Evolutionary conservation across 177 flowering plant genomes (phyloP), one percentile per base, ranked within the genome.

Genomic region (Vitis hybrid): DNA sequence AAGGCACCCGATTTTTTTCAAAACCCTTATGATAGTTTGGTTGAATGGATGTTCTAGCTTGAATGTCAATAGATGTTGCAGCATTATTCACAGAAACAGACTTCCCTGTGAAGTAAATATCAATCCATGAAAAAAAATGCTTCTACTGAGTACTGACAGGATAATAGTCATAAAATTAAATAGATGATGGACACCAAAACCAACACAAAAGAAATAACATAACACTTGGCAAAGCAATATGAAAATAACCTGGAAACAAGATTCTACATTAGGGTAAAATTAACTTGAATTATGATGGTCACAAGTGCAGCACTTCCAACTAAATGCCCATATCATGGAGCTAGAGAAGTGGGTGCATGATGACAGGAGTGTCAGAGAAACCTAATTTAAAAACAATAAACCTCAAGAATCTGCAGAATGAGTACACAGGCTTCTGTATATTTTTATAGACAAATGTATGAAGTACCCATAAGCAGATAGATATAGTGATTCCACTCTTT

Each of bases 61-160:
- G 82, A 52, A 51, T n/a, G 57, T 59, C 73, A 72, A 61, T 61
- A 58, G 78, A 67, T 55, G 75, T 70, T 47, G 76, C 66, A 71
- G 60, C 65, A 59, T 61, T 65, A 74, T 71, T 71, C 15, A 59
- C 66, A 65, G 75, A 66, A 57, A 64, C 63, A 64, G 13, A 59
- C 58, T 77, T 79, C 53, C 76, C 89, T 86, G 83, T 38, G 44
- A 72, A 66, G 57, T 15, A 61, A 11, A 60, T n/a, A 61, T 6
- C 64, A 64, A 72, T 52, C 17, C 44, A 31, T 14, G 31, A 9
- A 66, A 56, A 56, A 51, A 7, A 64, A 15, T 38, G 9, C 7
- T 38, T 38, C 47, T 38, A 38, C 47, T 28, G 31, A 31, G 2
- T 18, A 31, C 19, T 31, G 57, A 22, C 18, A 17, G 4, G 14